Percentiles rank a stretch among this genome's conserved stretches.
Conservation (phyloP, 2,329 filamentous ascomycete species). For the Fusarium beomiforme region DNA sequence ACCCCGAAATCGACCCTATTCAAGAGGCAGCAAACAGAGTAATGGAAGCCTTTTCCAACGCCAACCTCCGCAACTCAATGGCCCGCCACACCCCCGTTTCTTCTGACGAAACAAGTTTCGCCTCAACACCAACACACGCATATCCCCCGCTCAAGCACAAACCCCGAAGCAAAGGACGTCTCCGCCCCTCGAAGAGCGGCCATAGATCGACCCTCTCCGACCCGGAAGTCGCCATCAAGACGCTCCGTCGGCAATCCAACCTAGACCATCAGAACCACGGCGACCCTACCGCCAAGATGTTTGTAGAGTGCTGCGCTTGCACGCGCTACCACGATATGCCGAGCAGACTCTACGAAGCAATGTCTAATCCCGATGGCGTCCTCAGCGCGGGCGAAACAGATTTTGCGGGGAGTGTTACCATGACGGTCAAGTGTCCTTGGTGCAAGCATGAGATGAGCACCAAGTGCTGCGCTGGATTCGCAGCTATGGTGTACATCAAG, state of each 20-base stretch:
- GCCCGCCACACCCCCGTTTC: slow-evolving; percentile 31
- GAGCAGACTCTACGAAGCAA: slow-evolving; percentile 70
- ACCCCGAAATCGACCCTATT: slow-evolving; percentile 42
- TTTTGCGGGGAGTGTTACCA: slow-evolving; percentile 66
- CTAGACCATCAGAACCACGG: slow-evolving; percentile 22
- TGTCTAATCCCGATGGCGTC: slow-evolving; percentile 67
- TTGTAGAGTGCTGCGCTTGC: slow-evolving; percentile 73
- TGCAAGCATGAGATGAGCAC: slow-evolving; percentile 77
- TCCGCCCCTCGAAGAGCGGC: slow-evolving; percentile 26
- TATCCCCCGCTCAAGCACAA: slow-evolving; percentile 51
- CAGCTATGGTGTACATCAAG: slow-evolving; percentile 72
- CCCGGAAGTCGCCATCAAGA: slow-evolving; percentile 21
- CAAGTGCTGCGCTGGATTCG: slow-evolving; percentile 74
- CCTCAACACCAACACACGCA: slow-evolving; percentile 51
- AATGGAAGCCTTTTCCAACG: slow-evolving; percentile 45
- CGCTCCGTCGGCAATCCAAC: slow-evolving; percentile 22
- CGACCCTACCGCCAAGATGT: slow-evolving; percentile 67
- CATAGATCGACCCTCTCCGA: slow-evolving; percentile 31
- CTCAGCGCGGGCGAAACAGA: slow-evolving; percentile 59
- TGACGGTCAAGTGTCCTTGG: slow-evolving; percentile 76
- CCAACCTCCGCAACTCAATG: slow-evolving; percentile 30
- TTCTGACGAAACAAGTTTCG: slow-evolving; percentile 29
- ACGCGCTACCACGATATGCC: slow-evolving; percentile 74
- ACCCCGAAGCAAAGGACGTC: slow-evolving; percentile 37
- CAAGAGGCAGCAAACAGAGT: slow-evolving; percentile 47